A percentile compares a stretch with the other conserved stretches of the same genome.
phyloP scores from a whole-genome alignment of 257 asterid genomes.

The Nicotiana tomentosiformis region DNA sequence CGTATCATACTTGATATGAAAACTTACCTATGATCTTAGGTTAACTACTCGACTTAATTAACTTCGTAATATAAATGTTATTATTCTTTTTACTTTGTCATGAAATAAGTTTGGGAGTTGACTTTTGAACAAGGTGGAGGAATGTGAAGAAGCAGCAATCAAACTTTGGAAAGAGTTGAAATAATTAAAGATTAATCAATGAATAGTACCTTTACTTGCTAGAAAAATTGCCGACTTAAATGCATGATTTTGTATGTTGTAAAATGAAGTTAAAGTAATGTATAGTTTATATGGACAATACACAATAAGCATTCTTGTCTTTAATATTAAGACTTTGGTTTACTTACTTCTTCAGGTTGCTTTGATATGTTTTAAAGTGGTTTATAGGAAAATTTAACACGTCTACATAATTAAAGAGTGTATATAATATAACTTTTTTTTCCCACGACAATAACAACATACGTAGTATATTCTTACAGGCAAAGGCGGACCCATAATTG shows the following conservation, averaged over 20 bases:
- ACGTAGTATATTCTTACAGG: no score
- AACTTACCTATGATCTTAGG: no score
- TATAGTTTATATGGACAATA: not conserved
- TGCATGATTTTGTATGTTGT: not conserved
- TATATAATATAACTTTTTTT: not conserved
- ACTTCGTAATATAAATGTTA: no score
- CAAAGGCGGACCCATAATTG: no score
- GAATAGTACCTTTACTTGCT: not conserved
- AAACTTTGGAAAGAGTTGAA: not conserved
- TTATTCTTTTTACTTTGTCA: not conserved
- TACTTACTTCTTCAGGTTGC: not conserved
- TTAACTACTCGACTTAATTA: no score
- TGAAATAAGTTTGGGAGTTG: not conserved
- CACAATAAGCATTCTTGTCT: not conserved
- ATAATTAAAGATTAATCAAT: not conserved
- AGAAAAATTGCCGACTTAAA: not conserved
- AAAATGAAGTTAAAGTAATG: not conserved
- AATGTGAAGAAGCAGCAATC: conserved; percentile 9
- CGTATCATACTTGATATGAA: no score
- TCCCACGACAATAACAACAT: no score
- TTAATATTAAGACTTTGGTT: not conserved
- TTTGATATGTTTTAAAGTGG: not conserved
- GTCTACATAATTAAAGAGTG: not conserved
- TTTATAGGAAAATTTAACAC: not conserved
- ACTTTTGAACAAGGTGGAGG: conserved; percentile 2